Percentiles rank a stretch among this genome's conserved stretches.
phyloP scores from a whole-genome alignment of 441 rosid species.

The Pelargonium myrrhifolium region DNA sequence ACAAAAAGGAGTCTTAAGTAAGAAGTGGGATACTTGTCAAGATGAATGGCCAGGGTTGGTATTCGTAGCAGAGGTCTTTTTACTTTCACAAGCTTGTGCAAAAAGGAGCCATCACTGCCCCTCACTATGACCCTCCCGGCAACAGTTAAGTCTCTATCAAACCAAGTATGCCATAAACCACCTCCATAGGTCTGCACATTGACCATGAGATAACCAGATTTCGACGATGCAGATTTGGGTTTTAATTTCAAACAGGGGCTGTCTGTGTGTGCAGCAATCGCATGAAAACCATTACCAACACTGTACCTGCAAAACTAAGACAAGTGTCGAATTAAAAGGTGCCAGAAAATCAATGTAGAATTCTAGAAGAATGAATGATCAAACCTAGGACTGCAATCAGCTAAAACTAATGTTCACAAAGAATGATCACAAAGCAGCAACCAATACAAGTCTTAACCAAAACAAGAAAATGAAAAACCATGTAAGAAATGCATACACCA shows the following conservation, averaged over 20 bases:
- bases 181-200: slow-evolving; percentile 93
- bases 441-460: neutral
- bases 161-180: slow-evolving; percentile 98
- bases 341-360: neutral
- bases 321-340: neutral
- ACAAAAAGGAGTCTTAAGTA: slow-evolving; percentile 6
- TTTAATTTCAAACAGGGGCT: slow-evolving; percentile 92
- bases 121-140: slow-evolving; percentile 85
- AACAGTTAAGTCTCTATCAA: slow-evolving; percentile 90
- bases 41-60: slow-evolving; percentile 90
- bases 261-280: slow-evolving; percentile 89
- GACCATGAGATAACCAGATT: slow-evolving; percentile 76
- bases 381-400: neutral
- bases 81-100: slow-evolving; percentile 79
- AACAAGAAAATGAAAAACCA: neutral
- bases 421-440: neutral
- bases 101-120: slow-evolving; percentile 53
- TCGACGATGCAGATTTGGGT: slow-evolving; percentile 78
- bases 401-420: neutral
- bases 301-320: slow-evolving; percentile 53
- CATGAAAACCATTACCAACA: slow-evolving; percentile 75
- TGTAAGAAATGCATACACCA: neutral
- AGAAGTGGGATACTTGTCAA: slow-evolving; percentile 51
- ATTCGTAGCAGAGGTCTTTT: slow-evolving; percentile 72
- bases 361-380: neutral